These are phyloP conservation scores for Scenedesmus sp. DNA, from an alignment of 163 green algal genomes.

Conservation along the genomic window DNA sequence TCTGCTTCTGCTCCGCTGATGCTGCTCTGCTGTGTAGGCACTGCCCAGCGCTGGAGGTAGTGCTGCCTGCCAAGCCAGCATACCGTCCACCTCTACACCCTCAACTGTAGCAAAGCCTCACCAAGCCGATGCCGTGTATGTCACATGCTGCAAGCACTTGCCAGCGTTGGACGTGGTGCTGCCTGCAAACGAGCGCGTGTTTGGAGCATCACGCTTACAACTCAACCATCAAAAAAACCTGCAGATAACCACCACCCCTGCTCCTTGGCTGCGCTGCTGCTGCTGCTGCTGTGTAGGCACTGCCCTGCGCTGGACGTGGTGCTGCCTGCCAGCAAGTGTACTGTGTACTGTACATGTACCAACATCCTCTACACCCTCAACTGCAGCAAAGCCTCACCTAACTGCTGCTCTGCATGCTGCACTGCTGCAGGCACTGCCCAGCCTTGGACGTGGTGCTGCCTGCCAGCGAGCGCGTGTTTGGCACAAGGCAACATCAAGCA, in stretches of 20 bases:
- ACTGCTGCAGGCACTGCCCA: neutral
- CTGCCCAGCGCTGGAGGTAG: neutral
- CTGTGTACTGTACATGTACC: too few species aligned
- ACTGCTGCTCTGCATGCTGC: too few species aligned
- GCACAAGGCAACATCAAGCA: too few species aligned
- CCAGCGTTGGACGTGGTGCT: too few species aligned
- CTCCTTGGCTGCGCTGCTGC: neutral
- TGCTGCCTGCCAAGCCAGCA: neutral
- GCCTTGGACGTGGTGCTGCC: neutral
- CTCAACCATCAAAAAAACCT: neutral
- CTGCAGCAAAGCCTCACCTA: too few species aligned
- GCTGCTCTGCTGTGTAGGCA: neutral
- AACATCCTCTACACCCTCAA: too few species aligned
- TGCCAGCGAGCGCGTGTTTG: neutral
- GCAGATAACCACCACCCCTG: neutral
- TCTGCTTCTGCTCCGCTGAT: too few species aligned
- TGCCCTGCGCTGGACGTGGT: neutral
- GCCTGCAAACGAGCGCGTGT: too few species aligned
- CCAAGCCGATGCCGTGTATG: too few species aligned
- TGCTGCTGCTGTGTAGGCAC: neutral
- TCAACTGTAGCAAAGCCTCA: too few species aligned
- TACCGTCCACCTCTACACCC: too few species aligned
- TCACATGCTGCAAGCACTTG: neutral
- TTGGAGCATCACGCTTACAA: neutral
- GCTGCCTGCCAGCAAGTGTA: too few species aligned